phyloP scores from a whole-genome alignment of 176 grass and related monocot species.

The Neostapfia colusana region DNA sequence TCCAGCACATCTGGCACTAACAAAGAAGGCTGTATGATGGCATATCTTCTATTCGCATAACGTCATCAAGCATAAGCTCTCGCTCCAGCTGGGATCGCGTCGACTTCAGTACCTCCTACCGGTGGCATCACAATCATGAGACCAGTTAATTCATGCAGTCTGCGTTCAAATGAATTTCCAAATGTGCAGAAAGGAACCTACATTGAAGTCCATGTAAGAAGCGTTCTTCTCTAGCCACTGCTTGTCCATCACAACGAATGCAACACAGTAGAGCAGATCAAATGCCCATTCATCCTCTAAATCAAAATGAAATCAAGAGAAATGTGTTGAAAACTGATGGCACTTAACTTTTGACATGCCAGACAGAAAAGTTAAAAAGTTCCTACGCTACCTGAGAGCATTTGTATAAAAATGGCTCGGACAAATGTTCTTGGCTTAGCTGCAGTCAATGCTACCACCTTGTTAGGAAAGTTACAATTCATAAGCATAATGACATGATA shows the following conservation, averaged over 20 bases:
- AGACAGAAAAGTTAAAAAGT: neutral
- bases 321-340: conserved; percentile 15
- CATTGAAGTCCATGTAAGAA: conserved; percentile 99
- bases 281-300: conserved; percentile 99
- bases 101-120: conserved; percentile 75
- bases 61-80: conserved; percentile 86
- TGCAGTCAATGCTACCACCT: conserved; percentile 39
- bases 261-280: conserved; percentile 90
- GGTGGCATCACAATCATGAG: conserved; percentile 5
- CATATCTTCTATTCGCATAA: conserved; percentile 97
- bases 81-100: conserved; percentile 78
- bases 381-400: conserved; percentile 69
- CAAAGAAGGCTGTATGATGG: conserved; percentile 86
- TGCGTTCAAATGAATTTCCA: conserved; percentile 4
- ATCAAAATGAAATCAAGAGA: conserved; percentile 20
- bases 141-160: neutral
- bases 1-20: conserved; percentile 35
- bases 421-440: conserved; percentile 93
- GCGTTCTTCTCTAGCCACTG: conserved; percentile 96
- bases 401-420: conserved; percentile 95
- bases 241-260: conserved; percentile 95
- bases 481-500: neutral
- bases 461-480: conserved; percentile 19
- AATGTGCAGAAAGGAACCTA: neutral
- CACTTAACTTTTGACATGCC: neutral